A percentile compares a stretch with the other conserved stretches of the same genome.
Evolutionary conservation across 148 eudicot species (phyloP).

Genomic region (Arctostaphylos glauca): DNA sequence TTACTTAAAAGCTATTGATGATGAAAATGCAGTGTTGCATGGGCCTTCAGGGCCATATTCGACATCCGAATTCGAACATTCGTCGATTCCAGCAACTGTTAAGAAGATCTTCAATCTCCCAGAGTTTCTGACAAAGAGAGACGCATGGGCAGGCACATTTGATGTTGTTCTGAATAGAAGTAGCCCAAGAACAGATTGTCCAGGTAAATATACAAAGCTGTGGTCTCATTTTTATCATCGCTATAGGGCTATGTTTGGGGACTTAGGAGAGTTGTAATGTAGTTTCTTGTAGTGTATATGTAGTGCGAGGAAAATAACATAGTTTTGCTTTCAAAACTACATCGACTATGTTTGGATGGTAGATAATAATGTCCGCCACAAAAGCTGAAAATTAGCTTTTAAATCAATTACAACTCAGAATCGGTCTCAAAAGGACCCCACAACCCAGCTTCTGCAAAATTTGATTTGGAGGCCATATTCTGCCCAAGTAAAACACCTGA

Average conservation of each 20-base stretch:
- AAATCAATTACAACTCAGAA: not conserved
- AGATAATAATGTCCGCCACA: not conserved
- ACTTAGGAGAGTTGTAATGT: no score
- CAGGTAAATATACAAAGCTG: conserved; percentile 36
- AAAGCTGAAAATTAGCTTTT: not conserved
- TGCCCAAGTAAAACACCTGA: not conserved
- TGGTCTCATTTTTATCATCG: not conserved
- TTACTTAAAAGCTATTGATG: not conserved
- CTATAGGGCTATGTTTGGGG: not conserved
- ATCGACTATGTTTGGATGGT: no score
- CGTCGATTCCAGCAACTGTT: conserved; percentile 74
- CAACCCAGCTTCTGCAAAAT: not conserved
- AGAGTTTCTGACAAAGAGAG: conserved; percentile 68
- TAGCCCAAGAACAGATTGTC: conserved; percentile 77
- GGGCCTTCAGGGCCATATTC: conserved; percentile 65
- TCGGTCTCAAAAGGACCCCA: not conserved
- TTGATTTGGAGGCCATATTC: not conserved
- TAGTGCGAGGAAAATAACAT: no score
- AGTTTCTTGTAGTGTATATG: no score
- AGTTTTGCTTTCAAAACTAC: no score
- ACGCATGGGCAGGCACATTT: conserved; percentile 84
- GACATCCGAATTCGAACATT: conserved; percentile 70
- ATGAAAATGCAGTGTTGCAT: conserved; percentile 59
- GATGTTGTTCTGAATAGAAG: conserved; percentile 46
- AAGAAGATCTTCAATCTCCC: conserved; percentile 73